Evolutionary conservation across 2,329 filamentous ascomycete species (phyloP), one percentile per base, ranked within the genome.

Genomic region (Ciborinia camelliae): DNA sequence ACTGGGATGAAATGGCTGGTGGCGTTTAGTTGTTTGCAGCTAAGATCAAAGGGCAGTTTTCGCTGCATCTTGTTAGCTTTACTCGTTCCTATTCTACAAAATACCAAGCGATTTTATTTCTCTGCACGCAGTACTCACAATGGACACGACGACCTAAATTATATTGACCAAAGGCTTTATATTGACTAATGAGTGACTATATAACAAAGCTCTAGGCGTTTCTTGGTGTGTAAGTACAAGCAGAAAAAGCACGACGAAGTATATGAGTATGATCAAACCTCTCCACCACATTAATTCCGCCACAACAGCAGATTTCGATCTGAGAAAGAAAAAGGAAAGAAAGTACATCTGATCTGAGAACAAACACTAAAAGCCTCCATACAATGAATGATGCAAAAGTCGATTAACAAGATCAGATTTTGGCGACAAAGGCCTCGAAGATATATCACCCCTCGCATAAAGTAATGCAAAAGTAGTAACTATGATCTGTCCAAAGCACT

Each of bases 401-500:
- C 68, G 67, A 70, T 65, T 65, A 37, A 55, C 64, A 65, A 68
- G 65, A 67, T 68, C 69, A 67, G 67, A 66, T 65, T 69, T 65
- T 57, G 65, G 59, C 63, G 66, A 59, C 30, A 58, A 69, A 57
- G 67, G 69, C 68, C 67, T 65, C 69, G 12, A 66, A 66, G 63
- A 68, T 61, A 70, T 63, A 66, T 61, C 67, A 68, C 70, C 60
- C n/a, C 55, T 59, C 55, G 55, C 62, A 67, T 68, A 70, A 68
- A 67, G 58, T 59, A 68, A 68, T 71, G 81, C 81, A 84, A 84
- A 83, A 83, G 79, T 77, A 79, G 79, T 84, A 85, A 84, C 76
- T 80, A 84, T 84, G 77, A 83, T 81, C 79, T 85, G 81, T 85
- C 83, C 83, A 85, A 85, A 80, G 78, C 81, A 79, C 81, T 79